These are phyloP conservation scores for Fusarium temperatum DNA, from an alignment of 2,329 filamentous ascomycete genomes.

Conservation along the genomic window DNA sequence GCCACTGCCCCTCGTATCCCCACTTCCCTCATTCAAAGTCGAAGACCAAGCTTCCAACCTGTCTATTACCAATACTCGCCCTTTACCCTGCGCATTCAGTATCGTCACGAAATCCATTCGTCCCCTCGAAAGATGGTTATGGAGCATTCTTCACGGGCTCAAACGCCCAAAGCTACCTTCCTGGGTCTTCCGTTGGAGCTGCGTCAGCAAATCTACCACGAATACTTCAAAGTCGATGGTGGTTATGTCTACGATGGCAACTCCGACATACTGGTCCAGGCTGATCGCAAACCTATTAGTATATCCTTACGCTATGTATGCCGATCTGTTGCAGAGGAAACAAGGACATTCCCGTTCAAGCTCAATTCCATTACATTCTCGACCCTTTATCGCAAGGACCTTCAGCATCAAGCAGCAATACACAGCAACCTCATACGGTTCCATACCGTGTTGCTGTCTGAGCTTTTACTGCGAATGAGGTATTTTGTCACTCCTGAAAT, in stretches of 20 bases:
- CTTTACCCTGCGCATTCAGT: neutral
- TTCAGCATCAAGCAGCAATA: neutral
- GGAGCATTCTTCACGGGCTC: neutral
- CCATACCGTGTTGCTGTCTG: neutral
- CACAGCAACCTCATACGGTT: neutral
- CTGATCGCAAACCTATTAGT: neutral
- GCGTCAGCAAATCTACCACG: neutral
- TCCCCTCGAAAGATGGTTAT: neutral
- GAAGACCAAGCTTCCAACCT: no score
- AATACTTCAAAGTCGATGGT: neutral
- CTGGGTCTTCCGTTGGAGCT: neutral
- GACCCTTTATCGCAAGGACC: neutral
- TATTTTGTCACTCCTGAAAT: neutral
- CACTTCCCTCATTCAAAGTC: neutral
- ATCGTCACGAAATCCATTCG: neutral
- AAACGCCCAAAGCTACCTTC: rapidly evolving
- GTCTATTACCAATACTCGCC: neutral
- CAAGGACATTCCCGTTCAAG: neutral
- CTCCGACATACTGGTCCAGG: neutral
- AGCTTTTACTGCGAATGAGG: neutral
- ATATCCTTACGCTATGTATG: neutral
- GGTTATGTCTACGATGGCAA: neutral
- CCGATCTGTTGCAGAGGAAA: neutral
- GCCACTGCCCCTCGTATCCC: neutral
- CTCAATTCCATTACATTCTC: neutral